Base-by-base conservation (phyloP, 1,139 yeast genomes). In the Scheffersomyces quercinus region DNA sequence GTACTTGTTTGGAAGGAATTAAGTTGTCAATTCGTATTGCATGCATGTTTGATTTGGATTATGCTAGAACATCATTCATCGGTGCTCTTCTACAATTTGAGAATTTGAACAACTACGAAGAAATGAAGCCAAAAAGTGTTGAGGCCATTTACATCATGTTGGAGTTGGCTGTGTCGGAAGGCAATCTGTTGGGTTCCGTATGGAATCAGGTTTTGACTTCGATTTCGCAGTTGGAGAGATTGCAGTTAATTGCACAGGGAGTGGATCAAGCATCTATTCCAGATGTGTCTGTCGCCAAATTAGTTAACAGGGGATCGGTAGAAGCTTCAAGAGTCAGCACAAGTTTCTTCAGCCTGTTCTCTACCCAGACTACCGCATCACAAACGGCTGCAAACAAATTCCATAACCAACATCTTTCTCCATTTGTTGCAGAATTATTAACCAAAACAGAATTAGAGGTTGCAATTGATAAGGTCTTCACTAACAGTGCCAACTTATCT, bases 31-130 rank as follows among this genome's bases (percentile, higher is more conserved):
- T 90, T 42, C 82, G 85, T 39, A 86, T 95, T 44, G 82, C 98
- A 1, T 85, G 97, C 52, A 79, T 86, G 64, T 91, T 90, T 62
- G 95, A 85, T 40, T 70, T 90, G 46, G 90, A 85, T 42, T 82
- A 88, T 55, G 96, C 98, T 0, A 79, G 95, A 58, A 83, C 87
- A 11, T 88, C 98, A 1, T 95, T 91, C 60, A 81, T 95, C 46
- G 87, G 96, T 43, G 96, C 97, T 0, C 74, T 95, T 51, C 85
- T 90, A 31, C 96, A 90, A 64, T 91, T 89, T 58, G 83, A 93
- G 44, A 87, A 88, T 54, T 72, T 91, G 50, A 82, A 84, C 61
- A 88, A 88, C 55, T 79, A 86, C 44, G 85, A 85, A 49, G 96
- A 88, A 60, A 80, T 95, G 77, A 81, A 81, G 51, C 69, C 74